These are phyloP conservation scores for Aplosporella prunicola DNA, from an alignment of 2,329 filamentous ascomycete genomes.

Conservation along the genomic window DNA sequence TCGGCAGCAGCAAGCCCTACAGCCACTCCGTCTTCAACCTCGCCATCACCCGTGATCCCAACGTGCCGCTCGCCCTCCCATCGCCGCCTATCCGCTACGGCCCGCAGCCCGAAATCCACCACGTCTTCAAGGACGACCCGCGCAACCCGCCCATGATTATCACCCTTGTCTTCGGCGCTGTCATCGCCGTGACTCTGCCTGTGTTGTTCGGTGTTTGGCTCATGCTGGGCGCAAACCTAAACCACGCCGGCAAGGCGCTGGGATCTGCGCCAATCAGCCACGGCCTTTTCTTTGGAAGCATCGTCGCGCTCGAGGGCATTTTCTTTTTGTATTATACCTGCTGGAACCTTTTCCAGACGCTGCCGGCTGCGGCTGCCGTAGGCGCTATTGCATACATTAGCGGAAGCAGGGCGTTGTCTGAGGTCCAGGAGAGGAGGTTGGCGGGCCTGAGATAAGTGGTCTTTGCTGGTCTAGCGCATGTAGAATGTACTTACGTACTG, in stretches of 20 bases:
- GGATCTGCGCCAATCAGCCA: conserved; percentile 71
- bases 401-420: conserved; percentile 79
- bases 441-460: conserved; percentile 52
- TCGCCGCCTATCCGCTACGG: conserved; percentile 72
- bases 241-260: conserved; percentile 67
- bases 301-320: conserved; percentile 77
- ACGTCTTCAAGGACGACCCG: conserved; percentile 76
- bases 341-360: conserved; percentile 85
- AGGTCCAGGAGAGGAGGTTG: conserved; percentile 81
- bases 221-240: conserved; percentile 70
- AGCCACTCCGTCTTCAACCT: conserved; percentile 65
- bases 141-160: conserved; percentile 72
- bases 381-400: conserved; percentile 69
- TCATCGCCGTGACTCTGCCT: conserved; percentile 65
- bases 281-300: conserved; percentile 73
- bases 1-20: conserved; percentile 62
- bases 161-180: conserved; percentile 65
- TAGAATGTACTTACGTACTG: too few species aligned
- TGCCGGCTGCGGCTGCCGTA: conserved; percentile 63
- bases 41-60: conserved; percentile 54
- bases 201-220: conserved; percentile 66
- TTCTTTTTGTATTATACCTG: conserved; percentile 91
- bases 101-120: conserved; percentile 75
- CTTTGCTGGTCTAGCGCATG: too few species aligned
- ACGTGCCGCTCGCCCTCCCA: conserved; percentile 48